Evolutionary conservation across 805 yeast species (phyloP).

Genomic region (Candida hungchunana): DNA sequence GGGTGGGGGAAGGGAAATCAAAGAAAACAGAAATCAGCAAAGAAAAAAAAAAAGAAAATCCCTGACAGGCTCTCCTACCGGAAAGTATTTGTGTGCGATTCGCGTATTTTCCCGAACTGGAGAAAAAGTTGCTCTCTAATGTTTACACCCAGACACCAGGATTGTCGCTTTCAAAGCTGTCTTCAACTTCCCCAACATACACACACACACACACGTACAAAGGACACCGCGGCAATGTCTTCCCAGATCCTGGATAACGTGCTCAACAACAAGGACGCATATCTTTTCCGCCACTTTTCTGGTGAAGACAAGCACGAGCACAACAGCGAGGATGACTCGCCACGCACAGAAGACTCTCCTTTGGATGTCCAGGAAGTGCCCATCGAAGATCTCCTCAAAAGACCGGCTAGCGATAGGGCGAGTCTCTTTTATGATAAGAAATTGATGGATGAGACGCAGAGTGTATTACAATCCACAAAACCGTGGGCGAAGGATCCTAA

Average conservation of each 20-base stretch:
- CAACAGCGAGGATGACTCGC: neutral
- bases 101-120: too few relatives aligned
- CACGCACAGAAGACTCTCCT: constrained; percentile 2
- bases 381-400: constrained; percentile 12
- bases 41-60: too few relatives aligned
- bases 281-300: constrained; percentile 13
- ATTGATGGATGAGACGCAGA: constrained; percentile 9
- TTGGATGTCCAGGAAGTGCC: constrained; percentile 16
- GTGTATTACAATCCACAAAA: constrained; percentile 25
- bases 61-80: too few relatives aligned
- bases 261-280: constrained; percentile 10
- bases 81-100: too few relatives aligned
- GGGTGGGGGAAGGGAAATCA: too few relatives aligned
- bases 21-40: too few relatives aligned
- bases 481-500: constrained; percentile 59
- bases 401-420: constrained; percentile 16
- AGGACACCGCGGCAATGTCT: too few relatives aligned
- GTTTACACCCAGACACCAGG: too few relatives aligned
- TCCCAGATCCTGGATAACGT: constrained; percentile 6
- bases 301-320: constrained; percentile 4
- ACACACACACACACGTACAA: too few relatives aligned
- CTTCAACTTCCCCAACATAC: too few relatives aligned
- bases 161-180: too few relatives aligned
- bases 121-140: too few relatives aligned
- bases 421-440: constrained; percentile 15